Evolutionary conservation across 179 eudicot species (phyloP).

Genomic region (Drosera spatulata): DNA sequence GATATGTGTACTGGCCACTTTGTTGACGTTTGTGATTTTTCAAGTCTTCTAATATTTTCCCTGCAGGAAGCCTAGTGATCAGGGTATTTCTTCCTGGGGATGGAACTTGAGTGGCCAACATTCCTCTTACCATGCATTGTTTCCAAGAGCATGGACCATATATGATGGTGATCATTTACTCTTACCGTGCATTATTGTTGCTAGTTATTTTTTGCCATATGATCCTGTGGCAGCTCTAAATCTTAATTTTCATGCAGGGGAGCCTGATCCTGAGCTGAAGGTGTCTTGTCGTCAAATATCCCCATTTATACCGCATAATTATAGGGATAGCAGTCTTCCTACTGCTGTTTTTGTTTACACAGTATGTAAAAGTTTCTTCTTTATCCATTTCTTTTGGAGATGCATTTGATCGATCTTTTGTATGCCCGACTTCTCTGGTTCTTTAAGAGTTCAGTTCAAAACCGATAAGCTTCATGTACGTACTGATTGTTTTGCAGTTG

Average conservation of each 20-base stretch:
- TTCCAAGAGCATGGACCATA: constrained; percentile 97
- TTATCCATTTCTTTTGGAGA: neutral
- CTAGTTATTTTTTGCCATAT: neutral
- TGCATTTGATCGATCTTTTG: neutral
- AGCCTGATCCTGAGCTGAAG: constrained; percentile 97
- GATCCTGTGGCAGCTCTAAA: neutral
- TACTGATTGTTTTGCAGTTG: constrained; percentile 39
- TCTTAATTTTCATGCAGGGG: constrained; percentile 38
- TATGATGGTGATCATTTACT: constrained; percentile 60
- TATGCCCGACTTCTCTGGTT: neutral
- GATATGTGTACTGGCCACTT: neutral
- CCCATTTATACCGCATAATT: constrained; percentile 94
- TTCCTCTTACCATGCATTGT: constrained; percentile 95
- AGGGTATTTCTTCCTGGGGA: constrained; percentile 96
- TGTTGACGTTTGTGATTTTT: neutral
- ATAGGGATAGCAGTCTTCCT: constrained; percentile 96
- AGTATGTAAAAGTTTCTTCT: constrained; percentile 27
- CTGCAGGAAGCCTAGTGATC: constrained; percentile 62
- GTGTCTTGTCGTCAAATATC: constrained; percentile 97
- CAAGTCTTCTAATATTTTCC: constrained; percentile 7
- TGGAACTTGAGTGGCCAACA: constrained; percentile 98
- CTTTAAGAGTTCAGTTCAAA: neutral
- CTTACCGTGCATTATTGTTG: neutral
- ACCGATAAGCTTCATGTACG: no score
- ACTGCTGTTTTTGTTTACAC: constrained; percentile 92